Base-by-base conservation (phyloP, 345 rosid genomes). In the Citrus cavaleriei region DNA sequence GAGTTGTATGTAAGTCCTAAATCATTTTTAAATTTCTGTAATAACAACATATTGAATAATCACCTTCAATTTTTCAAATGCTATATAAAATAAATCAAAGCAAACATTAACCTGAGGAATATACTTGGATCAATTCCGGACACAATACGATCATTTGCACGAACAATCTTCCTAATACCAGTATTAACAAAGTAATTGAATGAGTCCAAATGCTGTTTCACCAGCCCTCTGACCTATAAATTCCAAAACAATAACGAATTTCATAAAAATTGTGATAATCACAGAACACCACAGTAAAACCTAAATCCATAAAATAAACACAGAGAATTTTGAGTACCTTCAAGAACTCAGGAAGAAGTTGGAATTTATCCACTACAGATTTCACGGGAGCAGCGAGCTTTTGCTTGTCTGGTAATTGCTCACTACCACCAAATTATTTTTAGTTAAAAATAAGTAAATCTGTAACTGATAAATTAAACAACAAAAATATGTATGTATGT, bases 201-300 rank as follows among this genome's bases (percentile, higher is more conserved):
- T 0, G 99, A 95, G 84, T 93, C 97, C 78, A 95, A 72, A 73
- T 92, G 99, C 69, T 95, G 97, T 91, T 92, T 95, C 90, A 95
- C 99, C 73, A 93, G 84, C 69, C 99, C 99, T 82, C 96, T 87
- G 61, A 90, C 92, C 99, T 95, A 62, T 10, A 70, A 77, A 60
- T 22, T 46, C 79, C 58, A 81, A 22, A 35, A 74, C 18, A 21
- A 63, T 7, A 55, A 40, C 13, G 1, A 13, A 55, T 49, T 71
- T 24, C 57, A 75, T 10, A 68, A 27, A 24, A 34, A 71, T 40
- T 75, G 59, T 0, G 24, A 18, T 28, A 65, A 40, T 3, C 18
- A 49, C 14, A 62, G 1, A 7, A 68, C 55, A 10, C 7, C 28
- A n/a, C 7, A 27, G 6, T 21, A 42, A 71, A 8, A 18, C 10